A percentile compares a stretch with the other conserved stretches of the same genome.
Conservation (phyloP, 192 early-diverging fungal species). For the Coemansia sp. region DNA sequence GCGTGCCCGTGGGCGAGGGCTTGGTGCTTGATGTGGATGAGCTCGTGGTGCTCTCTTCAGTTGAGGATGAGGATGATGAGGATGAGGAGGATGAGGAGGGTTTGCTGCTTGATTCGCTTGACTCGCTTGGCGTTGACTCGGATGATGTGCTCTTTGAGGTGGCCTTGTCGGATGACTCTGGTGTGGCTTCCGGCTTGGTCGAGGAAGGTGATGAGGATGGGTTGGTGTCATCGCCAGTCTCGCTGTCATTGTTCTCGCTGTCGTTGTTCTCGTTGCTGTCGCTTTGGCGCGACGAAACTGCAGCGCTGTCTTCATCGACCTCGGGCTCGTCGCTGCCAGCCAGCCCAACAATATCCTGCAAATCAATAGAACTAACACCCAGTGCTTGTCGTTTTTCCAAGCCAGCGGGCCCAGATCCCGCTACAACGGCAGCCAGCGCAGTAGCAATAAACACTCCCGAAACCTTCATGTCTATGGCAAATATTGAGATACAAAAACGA, state of each 20-base stretch:
- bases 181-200: not conserved
- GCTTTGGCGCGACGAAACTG: not conserved
- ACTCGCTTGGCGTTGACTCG: not conserved
- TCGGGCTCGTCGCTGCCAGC: not conserved
- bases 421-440: constrained; percentile 9
- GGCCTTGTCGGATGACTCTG: not conserved
- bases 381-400: constrained; percentile 3
- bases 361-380: not conserved
- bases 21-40: constrained; percentile 3
- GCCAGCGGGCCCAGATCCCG: constrained; percentile 3
- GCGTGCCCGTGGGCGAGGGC: constrained; percentile 30
- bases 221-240: not conserved
- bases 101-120: constrained; percentile 2
- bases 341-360: not conserved
- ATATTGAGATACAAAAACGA: constrained; percentile 6
- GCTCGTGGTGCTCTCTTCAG: constrained; percentile 4
- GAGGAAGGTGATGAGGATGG: not conserved
- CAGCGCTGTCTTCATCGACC: not conserved
- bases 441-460: constrained; percentile 9
- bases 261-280: not conserved
- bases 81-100: too few species aligned
- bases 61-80: not conserved
- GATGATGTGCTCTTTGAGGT: not conserved
- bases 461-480: constrained; percentile 6
- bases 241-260: not conserved